A percentile compares a stretch with the other conserved stretches of the same genome.
These are phyloP conservation scores for Parasarocladium wereldwijsianum DNA, from an alignment of 2,329 filamentous ascomycete species.

Conservation along the genomic window DNA sequence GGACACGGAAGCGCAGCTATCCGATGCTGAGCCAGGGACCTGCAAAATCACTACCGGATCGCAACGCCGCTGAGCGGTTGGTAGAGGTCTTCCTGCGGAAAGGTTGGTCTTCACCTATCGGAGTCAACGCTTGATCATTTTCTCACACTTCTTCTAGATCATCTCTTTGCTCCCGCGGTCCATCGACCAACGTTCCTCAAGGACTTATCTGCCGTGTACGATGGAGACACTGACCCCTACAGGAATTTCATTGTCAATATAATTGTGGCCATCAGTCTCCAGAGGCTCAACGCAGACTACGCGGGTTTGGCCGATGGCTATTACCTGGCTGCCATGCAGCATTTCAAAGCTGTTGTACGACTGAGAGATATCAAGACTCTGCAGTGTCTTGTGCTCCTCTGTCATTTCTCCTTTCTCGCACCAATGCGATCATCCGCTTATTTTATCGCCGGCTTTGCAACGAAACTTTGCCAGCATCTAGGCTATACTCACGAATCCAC, in stretches of 20 bases:
- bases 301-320: slow-evolving; percentile 92
- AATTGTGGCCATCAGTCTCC: slow-evolving; percentile 87
- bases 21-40: slow-evolving; percentile 79
- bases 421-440: slow-evolving; percentile 87
- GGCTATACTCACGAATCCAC: slow-evolving; percentile 83
- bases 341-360: slow-evolving; percentile 67
- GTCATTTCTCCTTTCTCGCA: slow-evolving; percentile 81
- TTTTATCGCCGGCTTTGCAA: slow-evolving; percentile 80
- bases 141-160: slow-evolving; percentile 37
- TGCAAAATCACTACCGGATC: slow-evolving; percentile 59
- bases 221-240: slow-evolving; percentile 60
- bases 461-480: slow-evolving; percentile 76
- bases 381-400: slow-evolving; percentile 78
- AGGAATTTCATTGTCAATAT: slow-evolving; percentile 81
- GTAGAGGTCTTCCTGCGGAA: slow-evolving; percentile 78
- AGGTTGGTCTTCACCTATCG: slow-evolving; percentile 33
- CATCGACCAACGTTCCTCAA: slow-evolving; percentile 68
- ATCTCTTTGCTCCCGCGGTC: slow-evolving; percentile 74
- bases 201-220: slow-evolving; percentile 70
- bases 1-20: slow-evolving; percentile 65
- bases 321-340: slow-evolving; percentile 77
- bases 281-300: slow-evolving; percentile 79
- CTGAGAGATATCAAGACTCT: slow-evolving; percentile 84
- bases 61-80: slow-evolving; percentile 60
- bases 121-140: slow-evolving; percentile 1